These are phyloP conservation scores for Gentiana straminea DNA, from an alignment of 257 asterid genomes.

Conservation along the genomic window DNA sequence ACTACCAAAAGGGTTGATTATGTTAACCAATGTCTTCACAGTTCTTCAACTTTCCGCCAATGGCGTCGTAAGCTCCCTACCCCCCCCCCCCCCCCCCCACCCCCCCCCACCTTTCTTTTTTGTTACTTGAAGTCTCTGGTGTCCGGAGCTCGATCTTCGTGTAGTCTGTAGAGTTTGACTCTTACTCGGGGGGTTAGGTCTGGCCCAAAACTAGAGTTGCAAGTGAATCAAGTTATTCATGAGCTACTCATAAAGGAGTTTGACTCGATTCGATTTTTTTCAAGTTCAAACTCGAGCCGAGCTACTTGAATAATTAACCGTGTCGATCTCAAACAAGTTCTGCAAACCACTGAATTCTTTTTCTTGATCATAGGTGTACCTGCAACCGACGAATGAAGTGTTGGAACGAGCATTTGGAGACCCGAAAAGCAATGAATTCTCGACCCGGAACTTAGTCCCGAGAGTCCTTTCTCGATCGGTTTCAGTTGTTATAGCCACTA, in stretches of 20 bases:
- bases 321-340: background rate
- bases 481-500: conserved; percentile 35
- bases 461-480: conserved; percentile 42
- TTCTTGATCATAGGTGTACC: conserved; percentile 28
- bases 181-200: too few relatives aligned
- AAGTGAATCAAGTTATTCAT: too few relatives aligned
- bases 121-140: too few relatives aligned
- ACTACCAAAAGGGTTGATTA: conserved; percentile 48
- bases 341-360: background rate
- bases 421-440: conserved; percentile 30
- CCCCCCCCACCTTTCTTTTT: too few relatives aligned
- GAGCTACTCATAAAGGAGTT: too few relatives aligned
- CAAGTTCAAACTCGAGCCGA: too few relatives aligned
- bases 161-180: too few relatives aligned
- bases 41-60: conserved; percentile 45
- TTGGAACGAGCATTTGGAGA: conserved; percentile 44
- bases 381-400: conserved; percentile 56
- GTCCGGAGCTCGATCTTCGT: too few relatives aligned
- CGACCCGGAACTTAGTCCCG: conserved; percentile 35
- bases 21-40: conserved; percentile 38
- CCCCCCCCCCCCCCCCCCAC: too few relatives aligned
- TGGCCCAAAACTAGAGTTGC: too few relatives aligned
- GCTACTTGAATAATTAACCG: too few relatives aligned
- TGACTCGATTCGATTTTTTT: too few relatives aligned
- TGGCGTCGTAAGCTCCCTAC: conserved; percentile 23